Percentiles rank a stretch among this genome's conserved stretches.
phyloP scores from a whole-genome alignment of 331 rosid species.

The Saraca asoca region DNA sequence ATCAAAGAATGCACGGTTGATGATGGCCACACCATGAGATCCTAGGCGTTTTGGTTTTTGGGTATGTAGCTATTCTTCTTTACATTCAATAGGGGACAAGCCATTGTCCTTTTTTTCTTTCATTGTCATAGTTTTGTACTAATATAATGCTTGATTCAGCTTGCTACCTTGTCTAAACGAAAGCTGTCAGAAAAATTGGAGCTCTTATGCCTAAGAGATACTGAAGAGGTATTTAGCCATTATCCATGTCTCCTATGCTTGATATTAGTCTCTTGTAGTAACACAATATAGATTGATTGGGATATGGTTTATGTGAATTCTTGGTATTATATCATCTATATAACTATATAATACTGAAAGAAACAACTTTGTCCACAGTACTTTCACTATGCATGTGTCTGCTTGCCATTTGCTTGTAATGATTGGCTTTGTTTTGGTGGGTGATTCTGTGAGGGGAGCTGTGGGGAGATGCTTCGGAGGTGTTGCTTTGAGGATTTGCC shows the following conservation, averaged over 20 bases:
- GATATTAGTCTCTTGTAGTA: not conserved
- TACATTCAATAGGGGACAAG: constrained; percentile 4
- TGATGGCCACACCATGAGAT: constrained; percentile 77
- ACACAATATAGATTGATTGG: not conserved
- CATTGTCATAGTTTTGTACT: constrained; percentile 10
- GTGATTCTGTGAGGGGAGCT: too few relatives aligned
- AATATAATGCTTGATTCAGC: constrained; percentile 51
- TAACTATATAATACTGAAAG: too few relatives aligned
- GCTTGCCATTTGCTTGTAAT: too few relatives aligned
- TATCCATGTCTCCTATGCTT: not conserved
- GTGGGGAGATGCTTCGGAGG: too few relatives aligned
- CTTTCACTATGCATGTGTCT: too few relatives aligned
- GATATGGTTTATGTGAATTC: not conserved
- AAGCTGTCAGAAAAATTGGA: constrained; percentile 86
- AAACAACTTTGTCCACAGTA: too few relatives aligned
- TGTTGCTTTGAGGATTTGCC: too few relatives aligned
- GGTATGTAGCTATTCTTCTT: constrained; percentile 65
- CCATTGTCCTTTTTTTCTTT: not conserved
- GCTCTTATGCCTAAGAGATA: constrained; percentile 69
- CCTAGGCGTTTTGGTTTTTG: constrained; percentile 95
- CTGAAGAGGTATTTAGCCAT: constrained; percentile 69
- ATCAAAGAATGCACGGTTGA: constrained; percentile 79
- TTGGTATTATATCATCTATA: too few relatives aligned
- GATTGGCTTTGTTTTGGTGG: too few relatives aligned
- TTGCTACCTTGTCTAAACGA: constrained; percentile 70